Conservation (phyloP, 2,329 filamentous ascomycete species). For the Fusarium sp. region DNA sequence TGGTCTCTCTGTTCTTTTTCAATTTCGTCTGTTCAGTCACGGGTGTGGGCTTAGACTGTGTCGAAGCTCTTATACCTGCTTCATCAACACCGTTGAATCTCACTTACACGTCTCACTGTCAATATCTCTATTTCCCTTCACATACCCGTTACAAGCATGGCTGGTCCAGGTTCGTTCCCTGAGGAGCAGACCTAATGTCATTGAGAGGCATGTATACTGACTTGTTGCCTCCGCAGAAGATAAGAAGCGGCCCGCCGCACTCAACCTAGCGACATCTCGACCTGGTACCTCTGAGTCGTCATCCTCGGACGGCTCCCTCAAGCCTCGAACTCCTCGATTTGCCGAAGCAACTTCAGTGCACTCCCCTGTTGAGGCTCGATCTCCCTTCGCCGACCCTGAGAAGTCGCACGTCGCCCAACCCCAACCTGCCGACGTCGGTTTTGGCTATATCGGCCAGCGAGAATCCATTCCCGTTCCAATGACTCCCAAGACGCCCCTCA, state of each 20-base stretch:
- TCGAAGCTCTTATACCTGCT: conserved; percentile 41
- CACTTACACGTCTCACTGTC: conserved; percentile 28
- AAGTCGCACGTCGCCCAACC: conserved; percentile 67
- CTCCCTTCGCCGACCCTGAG: conserved; percentile 70
- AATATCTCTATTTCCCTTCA: conserved; percentile 19
- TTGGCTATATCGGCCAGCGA: conserved; percentile 83
- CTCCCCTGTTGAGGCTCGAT: conserved; percentile 74
- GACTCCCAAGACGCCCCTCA: conserved; percentile 82
- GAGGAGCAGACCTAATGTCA: neutral
- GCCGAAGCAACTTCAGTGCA: conserved; percentile 83
- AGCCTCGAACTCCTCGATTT: conserved; percentile 81
- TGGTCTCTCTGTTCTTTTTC: conserved; percentile 62
- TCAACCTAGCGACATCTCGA: conserved; percentile 63
- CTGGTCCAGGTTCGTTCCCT: conserved; percentile 54
- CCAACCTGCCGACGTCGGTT: conserved; percentile 87
- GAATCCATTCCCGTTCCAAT: conserved; percentile 70
- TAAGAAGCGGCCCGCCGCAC: conserved; percentile 66
- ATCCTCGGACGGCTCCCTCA: conserved; percentile 67
- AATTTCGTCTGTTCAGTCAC: conserved; percentile 50
- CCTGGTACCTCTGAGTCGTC: conserved; percentile 62
- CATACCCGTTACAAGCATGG: conserved; percentile 48
- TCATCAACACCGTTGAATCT: conserved; percentile 13
- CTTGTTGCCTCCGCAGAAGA: conserved; percentile 55
- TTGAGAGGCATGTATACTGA: conserved; percentile 37
- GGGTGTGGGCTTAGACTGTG: conserved; percentile 43